Percentiles rank a stretch among this genome's conserved stretches.
These are phyloP conservation scores for Stephanodiscus triporus DNA, from an alignment of 108 stramenopile genomes.

Conservation along the genomic window DNA sequence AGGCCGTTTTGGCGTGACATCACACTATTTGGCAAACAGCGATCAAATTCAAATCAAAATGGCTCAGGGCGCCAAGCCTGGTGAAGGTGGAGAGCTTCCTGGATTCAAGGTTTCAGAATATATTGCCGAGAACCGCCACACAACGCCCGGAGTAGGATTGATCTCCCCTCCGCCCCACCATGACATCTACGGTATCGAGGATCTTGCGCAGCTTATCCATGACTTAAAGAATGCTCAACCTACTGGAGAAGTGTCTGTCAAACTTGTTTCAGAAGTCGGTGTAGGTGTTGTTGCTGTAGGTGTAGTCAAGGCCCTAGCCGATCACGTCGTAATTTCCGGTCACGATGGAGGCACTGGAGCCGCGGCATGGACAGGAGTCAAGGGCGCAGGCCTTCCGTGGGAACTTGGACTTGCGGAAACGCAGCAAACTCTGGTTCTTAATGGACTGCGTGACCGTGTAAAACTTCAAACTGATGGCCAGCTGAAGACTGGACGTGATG, in stretches of 20 bases:
- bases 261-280: slow-evolving; percentile 99
- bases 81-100: slow-evolving; percentile 96
- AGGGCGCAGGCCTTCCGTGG: slow-evolving; percentile 94
- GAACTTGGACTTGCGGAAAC: slow-evolving; percentile 96
- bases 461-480: slow-evolving; percentile 95
- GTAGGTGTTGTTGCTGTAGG: slow-evolving; percentile 96
- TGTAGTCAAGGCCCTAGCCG: slow-evolving; percentile 95
- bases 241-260: slow-evolving; percentile 94
- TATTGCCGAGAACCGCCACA: slow-evolving; percentile 91
- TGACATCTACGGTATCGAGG: slow-evolving; percentile 97
- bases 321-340: slow-evolving; percentile 92
- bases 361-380: slow-evolving; percentile 94
- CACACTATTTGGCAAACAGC: slow-evolving; percentile 93
- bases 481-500: slow-evolving; percentile 94
- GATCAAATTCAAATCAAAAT: slow-evolving; percentile 98
- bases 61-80: slow-evolving; percentile 98
- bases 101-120: slow-evolving; percentile 95
- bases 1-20: slow-evolving; percentile 96
- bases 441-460: slow-evolving; percentile 90
- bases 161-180: slow-evolving; percentile 97
- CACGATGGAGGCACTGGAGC: slow-evolving; percentile 97
- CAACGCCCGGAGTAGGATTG: slow-evolving; percentile 93
- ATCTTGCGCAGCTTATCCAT: slow-evolving; percentile 96
- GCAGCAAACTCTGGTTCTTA: slow-evolving; percentile 93
- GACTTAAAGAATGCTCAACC: slow-evolving; percentile 96